phyloP scores from a whole-genome alignment of 805 yeast species.

The Yamadazyma paraphyllophila region DNA sequence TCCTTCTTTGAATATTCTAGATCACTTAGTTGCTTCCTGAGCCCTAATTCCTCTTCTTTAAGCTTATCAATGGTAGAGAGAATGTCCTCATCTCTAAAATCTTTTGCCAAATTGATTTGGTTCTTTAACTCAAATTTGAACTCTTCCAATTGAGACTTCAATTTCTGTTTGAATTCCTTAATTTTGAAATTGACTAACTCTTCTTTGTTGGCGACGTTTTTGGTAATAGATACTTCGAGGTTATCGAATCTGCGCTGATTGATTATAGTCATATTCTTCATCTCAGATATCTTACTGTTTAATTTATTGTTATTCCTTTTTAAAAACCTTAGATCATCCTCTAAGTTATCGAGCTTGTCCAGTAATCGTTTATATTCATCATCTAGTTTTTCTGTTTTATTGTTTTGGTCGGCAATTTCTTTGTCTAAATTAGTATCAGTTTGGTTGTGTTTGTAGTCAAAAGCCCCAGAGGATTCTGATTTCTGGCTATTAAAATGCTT shows the following conservation, averaged over 20 bases:
- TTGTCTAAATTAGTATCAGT: neutral
- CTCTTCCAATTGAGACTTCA: constrained; percentile 28
- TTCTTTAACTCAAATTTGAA: constrained; percentile 32
- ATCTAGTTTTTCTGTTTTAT: constrained; percentile 11
- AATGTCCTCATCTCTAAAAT: constrained; percentile 21
- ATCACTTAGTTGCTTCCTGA: constrained; percentile 8
- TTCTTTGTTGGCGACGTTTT: constrained; percentile 29
- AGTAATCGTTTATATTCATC: constrained; percentile 13
- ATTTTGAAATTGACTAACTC: constrained; percentile 26
- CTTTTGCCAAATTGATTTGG: constrained; percentile 27
- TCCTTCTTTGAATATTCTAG: constrained; percentile 13
- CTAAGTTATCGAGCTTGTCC: constrained; percentile 18
- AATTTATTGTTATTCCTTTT: constrained; percentile 15
- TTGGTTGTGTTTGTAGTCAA: constrained; percentile 4
- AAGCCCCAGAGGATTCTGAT: neutral
- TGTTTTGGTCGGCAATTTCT: neutral
- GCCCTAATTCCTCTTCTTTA: constrained; percentile 9
- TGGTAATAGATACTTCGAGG: constrained; percentile 25
- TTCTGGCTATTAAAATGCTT: constrained; percentile 3
- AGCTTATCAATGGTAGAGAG: constrained; percentile 9
- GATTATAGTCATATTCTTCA: constrained; percentile 8
- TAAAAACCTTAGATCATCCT: constrained; percentile 19
- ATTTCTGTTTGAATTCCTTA: constrained; percentile 26
- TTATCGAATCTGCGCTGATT: constrained; percentile 20
- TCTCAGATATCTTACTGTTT: constrained; percentile 11